Evolutionary conservation across 768 basidiomycete genomes (phyloP), one percentile per base, ranked within the genome.

Genomic region (Podaxis carcinomalis): DNA sequence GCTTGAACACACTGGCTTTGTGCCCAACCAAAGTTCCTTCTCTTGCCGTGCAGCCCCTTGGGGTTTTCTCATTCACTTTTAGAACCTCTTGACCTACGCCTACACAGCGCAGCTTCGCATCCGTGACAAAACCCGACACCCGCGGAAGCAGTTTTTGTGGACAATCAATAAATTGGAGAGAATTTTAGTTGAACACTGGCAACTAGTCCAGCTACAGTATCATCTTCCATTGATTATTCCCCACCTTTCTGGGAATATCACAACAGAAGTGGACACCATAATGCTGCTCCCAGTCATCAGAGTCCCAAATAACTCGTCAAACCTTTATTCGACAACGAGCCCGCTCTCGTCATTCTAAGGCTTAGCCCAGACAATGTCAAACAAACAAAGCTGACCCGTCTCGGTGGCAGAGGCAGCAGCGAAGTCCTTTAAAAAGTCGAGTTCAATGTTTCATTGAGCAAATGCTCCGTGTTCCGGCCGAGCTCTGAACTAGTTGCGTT

Each of bases 351-450:
- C 44, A 46, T 62, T 13, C 47, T 57, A 2, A 23, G 1, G 28
- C 44, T 65, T 19, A 53, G 35, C 23, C 64, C 62, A 21, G 64
- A 62, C 44, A 65, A 62, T 56, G 64, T 65, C 27, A 65, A 65
- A 54, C 40, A 62, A 25, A 58, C 56, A 28, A 62, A 21, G 10
- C 62, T 64, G 54, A 28, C 54, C 13, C 25, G 47, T 11, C 47
- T 49, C 7, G 47, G 39, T 23, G 25, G n/a, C 28, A 4, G 11
- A 19, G 40, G 19, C 14, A 44, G n/a, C 19, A 36, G 40, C 4
- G 14, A 50, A 14, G 42, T 51, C 3, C 42, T 21, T 16, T 62
- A 62, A 2, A 64, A 36, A 5, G 56, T 64, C 32, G 39, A 56
- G n/a, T 57, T 40, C 19, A 57, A 57, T 36, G 6, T 32, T 1